These are phyloP conservation scores for Diaporthe sp. DNA, from an alignment of 2,329 filamentous ascomycete species.

Conservation along the genomic window DNA sequence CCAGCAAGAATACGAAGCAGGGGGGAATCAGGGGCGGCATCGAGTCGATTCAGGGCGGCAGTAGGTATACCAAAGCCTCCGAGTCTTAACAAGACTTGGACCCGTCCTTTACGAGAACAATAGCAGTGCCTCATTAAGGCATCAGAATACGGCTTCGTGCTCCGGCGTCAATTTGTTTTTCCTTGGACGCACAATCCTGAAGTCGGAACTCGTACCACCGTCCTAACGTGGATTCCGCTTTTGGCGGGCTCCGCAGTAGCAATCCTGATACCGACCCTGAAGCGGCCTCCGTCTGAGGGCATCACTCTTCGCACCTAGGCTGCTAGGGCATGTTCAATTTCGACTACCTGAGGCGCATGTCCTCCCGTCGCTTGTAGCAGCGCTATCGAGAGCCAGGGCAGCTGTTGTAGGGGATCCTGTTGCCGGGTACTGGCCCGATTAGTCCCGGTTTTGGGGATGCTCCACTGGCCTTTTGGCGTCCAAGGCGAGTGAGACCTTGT, in stretches of 20 bases:
- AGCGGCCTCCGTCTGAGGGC: constrained; percentile 4
- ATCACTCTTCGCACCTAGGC: neutral
- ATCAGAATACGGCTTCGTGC: constrained; percentile 4
- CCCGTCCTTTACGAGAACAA: neutral
- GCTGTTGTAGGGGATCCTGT: neutral
- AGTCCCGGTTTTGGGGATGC: neutral
- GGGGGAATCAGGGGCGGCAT: too few species aligned
- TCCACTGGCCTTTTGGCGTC: neutral
- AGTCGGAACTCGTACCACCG: neutral
- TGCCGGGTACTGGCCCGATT: neutral
- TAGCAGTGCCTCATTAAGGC: neutral
- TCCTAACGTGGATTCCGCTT: constrained; percentile 1
- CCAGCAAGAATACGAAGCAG: neutral
- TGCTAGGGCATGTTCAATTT: neutral
- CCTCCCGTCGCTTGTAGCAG: neutral
- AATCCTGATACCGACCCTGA: neutral
- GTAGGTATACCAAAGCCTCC: neutral
- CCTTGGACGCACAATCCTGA: neutral
- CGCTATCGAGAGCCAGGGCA: neutral
- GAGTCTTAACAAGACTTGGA: neutral
- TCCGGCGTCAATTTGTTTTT: neutral
- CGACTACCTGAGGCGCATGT: constrained; percentile 5
- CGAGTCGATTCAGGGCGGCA: neutral
- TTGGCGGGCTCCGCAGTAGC: neutral
- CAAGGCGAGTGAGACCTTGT: neutral